phyloP scores from a whole-genome alignment of 345 rosid species.

The Brassica nigra region DNA sequence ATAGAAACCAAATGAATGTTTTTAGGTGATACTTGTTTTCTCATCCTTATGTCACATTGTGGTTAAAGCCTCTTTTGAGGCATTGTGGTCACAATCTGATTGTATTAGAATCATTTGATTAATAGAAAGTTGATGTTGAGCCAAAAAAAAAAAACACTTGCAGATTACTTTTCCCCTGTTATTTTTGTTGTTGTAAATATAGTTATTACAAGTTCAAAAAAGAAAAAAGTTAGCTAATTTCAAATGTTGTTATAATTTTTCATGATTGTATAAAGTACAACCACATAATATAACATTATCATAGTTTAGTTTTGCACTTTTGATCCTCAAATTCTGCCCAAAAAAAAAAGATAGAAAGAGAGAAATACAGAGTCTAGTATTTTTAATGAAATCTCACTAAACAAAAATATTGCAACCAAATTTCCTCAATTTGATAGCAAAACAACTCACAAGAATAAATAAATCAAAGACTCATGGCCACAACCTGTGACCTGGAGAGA shows the following conservation, averaged over 20 bases:
- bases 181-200: too few relatives aligned
- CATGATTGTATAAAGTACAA: not conserved
- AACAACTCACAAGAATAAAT: constrained; percentile 40
- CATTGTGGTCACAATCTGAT: not conserved
- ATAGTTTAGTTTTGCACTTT: constrained; percentile 25
- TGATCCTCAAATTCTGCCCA: constrained; percentile 1
- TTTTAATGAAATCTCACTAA: not conserved
- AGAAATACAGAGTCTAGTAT: not conserved
- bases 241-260: not conserved
- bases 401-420: constrained; percentile 27
- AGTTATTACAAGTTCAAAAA: not conserved
- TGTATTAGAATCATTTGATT: not conserved
- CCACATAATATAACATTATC: not conserved
- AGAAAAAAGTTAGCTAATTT: too few relatives aligned
- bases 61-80: not conserved
- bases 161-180: not conserved
- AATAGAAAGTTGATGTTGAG: too few relatives aligned
- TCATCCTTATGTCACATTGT: not conserved
- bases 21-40: not conserved
- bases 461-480: constrained; percentile 43
- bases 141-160: too few relatives aligned
- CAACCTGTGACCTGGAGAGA: constrained; percentile 31
- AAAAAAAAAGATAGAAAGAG: not conserved
- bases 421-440: constrained; percentile 37
- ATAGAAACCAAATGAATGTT: not conserved